A percentile compares a stretch with the other conserved stretches of the same genome.
These are phyloP conservation scores for Paramecium tetraurelia DNA, from an alignment of 73 alveolate species.

Conservation along the genomic window DNA sequence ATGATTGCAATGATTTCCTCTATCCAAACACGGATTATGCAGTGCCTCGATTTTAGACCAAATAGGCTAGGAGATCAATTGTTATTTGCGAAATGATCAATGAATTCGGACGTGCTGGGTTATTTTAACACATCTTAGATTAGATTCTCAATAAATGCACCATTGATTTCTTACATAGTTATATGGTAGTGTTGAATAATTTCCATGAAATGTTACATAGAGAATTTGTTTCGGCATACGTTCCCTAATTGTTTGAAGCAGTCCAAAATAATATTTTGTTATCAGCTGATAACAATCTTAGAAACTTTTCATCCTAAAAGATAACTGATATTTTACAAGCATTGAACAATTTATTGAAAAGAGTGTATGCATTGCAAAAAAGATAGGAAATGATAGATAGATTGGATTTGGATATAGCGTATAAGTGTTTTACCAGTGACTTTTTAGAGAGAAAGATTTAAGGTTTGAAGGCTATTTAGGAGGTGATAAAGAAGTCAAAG, in stretches of 20 bases:
- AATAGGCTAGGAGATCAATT: constrained; percentile 61
- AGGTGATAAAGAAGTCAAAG: constrained; percentile 61
- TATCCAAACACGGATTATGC: constrained; percentile 63
- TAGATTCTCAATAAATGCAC: constrained; percentile 60
- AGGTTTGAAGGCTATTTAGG: constrained; percentile 79
- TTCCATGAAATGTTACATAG: constrained; percentile 65
- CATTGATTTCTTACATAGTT: constrained; percentile 65
- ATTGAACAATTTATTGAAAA: constrained; percentile 62
- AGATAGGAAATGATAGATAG: constrained; percentile 64
- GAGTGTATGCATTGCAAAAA: constrained; percentile 60
- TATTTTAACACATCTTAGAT: constrained; percentile 67
- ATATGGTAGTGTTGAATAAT: constrained; percentile 69
- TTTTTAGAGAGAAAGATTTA: constrained; percentile 82
- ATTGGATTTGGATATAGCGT: constrained; percentile 71
- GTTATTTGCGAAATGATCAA: constrained; percentile 68
- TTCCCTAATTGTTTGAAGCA: constrained; percentile 66
- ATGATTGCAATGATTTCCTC: constrained; percentile 69
- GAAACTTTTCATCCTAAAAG: constrained; percentile 79
- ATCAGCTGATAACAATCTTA: constrained; percentile 65
- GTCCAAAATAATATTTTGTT: constrained; percentile 64
- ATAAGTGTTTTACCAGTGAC: constrained; percentile 69
- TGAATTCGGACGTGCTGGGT: constrained; percentile 70
- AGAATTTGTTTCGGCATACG: constrained; percentile 60
- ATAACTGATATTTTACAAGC: constrained; percentile 66
- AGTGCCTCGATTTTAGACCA: constrained; percentile 70